Percentiles rank a stretch among this genome's conserved stretches.
phyloP scores from a whole-genome alignment of 2,329 filamentous ascomycete species.

The Byssoonygena ceratinophila region DNA sequence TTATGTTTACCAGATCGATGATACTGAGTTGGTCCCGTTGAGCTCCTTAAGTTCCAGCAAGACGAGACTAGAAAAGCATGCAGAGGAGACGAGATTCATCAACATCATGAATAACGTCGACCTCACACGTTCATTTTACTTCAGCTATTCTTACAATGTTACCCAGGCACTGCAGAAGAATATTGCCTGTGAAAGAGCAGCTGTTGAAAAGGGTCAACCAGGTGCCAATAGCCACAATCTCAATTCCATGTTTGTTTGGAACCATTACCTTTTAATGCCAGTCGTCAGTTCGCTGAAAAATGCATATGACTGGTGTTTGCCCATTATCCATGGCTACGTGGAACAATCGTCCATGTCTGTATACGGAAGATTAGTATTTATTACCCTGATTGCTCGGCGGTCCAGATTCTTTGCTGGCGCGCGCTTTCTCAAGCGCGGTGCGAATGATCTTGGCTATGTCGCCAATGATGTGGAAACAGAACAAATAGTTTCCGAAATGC shows the following conservation, averaged over 20 bases:
- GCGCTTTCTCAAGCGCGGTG: slow-evolving; percentile 83
- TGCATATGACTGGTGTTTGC: slow-evolving; percentile 89
- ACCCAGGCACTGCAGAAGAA: slow-evolving; percentile 88
- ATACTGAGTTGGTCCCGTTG: slow-evolving; percentile 79
- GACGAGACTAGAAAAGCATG: slow-evolving; percentile 68
- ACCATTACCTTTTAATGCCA: slow-evolving; percentile 74
- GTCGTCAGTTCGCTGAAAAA: slow-evolving; percentile 60
- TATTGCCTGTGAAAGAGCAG: slow-evolving; percentile 66
- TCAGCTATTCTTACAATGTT: slow-evolving; percentile 96
- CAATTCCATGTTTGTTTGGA: slow-evolving; percentile 98
- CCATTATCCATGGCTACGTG: slow-evolving; percentile 91
- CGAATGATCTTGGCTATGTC: slow-evolving; percentile 89
- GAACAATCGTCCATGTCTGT: slow-evolving; percentile 78
- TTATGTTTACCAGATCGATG: slow-evolving; percentile 90
- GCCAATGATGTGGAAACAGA: slow-evolving; percentile 98
- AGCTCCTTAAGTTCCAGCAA: slow-evolving; percentile 58
- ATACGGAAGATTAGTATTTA: slow-evolving; percentile 79
- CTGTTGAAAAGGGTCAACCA: slow-evolving; percentile 54
- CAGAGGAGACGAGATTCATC: slow-evolving; percentile 82
- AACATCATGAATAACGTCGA: slow-evolving; percentile 85
- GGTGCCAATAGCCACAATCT: slow-evolving; percentile 62
- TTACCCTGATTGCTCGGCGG: slow-evolving; percentile 84
- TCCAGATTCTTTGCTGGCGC: slow-evolving; percentile 92
- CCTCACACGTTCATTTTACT: slow-evolving; percentile 85
- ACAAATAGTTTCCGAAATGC: slow-evolving; percentile 89